These are phyloP conservation scores for Centrapalus pauciflorus DNA, from an alignment of 129 eudicot species.

Conservation along the genomic window DNA sequence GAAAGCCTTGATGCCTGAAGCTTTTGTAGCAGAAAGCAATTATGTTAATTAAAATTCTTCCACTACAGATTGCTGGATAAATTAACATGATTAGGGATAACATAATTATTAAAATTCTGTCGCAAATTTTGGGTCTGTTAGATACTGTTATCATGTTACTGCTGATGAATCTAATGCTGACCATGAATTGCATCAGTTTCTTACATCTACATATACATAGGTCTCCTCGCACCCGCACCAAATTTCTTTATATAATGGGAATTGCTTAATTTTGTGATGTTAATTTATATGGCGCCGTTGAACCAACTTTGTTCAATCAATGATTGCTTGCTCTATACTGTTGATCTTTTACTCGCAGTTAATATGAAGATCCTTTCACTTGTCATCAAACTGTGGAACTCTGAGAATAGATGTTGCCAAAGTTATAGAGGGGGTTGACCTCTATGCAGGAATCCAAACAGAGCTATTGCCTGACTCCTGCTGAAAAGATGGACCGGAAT, in stretches of 20 bases:
- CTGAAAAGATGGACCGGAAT: constrained; percentile 21
- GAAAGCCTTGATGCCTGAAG: neutral
- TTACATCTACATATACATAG: too few relatives aligned
- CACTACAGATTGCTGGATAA: neutral
- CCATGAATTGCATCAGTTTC: too few relatives aligned
- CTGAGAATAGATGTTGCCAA: neutral
- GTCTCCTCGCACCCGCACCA: too few relatives aligned
- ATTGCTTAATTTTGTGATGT: too few relatives aligned
- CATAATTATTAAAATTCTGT: neutral
- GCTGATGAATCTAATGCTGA: neutral
- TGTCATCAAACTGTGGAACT: constrained; percentile 1
- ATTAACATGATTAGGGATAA: neutral
- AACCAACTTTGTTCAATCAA: too few relatives aligned
- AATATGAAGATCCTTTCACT: neutral
- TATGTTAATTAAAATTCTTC: neutral
- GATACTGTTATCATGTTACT: neutral
- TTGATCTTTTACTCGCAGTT: neutral
- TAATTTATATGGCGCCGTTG: too few relatives aligned
- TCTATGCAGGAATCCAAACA: constrained; percentile 34
- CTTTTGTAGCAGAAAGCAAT: neutral
- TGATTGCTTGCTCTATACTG: too few relatives aligned
- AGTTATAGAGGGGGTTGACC: neutral
- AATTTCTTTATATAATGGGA: too few relatives aligned
- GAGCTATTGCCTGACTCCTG: constrained; percentile 20
- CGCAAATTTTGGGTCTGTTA: neutral